Conservation (phyloP, 768 basidiomycete species). For the Atractiella rhizophila region DNA sequence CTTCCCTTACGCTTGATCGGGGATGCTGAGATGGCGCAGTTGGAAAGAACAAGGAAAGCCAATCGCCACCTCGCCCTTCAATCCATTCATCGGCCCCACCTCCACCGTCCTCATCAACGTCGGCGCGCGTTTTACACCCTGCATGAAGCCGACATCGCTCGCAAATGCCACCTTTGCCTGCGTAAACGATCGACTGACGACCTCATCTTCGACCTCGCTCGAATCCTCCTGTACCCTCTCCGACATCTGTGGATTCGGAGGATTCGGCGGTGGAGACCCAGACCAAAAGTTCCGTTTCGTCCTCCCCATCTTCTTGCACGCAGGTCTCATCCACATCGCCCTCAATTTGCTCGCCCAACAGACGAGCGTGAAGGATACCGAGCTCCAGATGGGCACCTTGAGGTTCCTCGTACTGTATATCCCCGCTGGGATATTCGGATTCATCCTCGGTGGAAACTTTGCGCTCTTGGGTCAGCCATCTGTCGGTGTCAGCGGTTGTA, state of each 20-base stretch:
- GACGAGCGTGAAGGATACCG: constrained; percentile 29
- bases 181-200: background rate
- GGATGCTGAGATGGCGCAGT: background rate
- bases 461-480: constrained; percentile 65
- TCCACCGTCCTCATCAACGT: constrained; percentile 55
- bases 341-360: constrained; percentile 77
- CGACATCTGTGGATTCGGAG: constrained; percentile 71
- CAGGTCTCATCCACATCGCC: constrained; percentile 73
- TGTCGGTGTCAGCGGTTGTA: constrained; percentile 70
- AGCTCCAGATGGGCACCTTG: constrained; percentile 24
- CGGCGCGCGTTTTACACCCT: constrained; percentile 79
- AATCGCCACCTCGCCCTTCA: constrained; percentile 66
- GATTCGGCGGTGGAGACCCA: constrained; percentile 28
- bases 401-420: constrained; percentile 74
- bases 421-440: constrained; percentile 81
- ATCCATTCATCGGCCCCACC: constrained; percentile 77
- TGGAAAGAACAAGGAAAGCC: constrained; percentile 34
- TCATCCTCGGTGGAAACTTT: constrained; percentile 76
- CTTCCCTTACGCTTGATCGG: background rate
- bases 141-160: constrained; percentile 45
- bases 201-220: background rate
- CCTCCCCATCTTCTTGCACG: constrained; percentile 29
- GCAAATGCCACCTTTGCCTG: constrained; percentile 38
- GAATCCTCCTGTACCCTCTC: constrained; percentile 43
- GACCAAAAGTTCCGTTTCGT: constrained; percentile 32